Evolutionary conservation across 2,329 filamentous ascomycete species (phyloP).

Genomic region (Colletotrichum spaethianum): DNA sequence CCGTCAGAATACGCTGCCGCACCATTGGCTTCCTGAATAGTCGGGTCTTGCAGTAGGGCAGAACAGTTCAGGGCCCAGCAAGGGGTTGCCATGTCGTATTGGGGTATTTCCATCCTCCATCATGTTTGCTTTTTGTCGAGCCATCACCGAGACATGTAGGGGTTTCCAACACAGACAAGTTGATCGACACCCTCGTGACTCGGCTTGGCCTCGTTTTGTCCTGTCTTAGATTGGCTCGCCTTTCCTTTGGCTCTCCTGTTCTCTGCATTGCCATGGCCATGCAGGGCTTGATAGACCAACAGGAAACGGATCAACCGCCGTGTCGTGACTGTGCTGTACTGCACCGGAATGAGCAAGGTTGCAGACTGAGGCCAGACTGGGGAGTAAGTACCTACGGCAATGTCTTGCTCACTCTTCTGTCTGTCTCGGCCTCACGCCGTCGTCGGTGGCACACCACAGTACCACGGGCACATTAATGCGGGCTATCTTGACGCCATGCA

Average conservation of each 20-base stretch:
- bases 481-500: no score
- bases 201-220: constrained; percentile 21
- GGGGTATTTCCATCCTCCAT: background rate
- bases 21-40: background rate
- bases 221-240: constrained; percentile 20
- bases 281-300: background rate
- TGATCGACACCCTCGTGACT: background rate
- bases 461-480: background rate
- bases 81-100: background rate
- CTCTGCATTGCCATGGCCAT: constrained; percentile 6
- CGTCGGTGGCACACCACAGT: background rate
- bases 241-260: constrained; percentile 6
- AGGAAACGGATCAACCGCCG: background rate
- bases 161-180: background rate
- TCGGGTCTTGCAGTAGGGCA: background rate
- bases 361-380: background rate
- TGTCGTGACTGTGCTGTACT: background rate
- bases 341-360: background rate
- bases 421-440: background rate
- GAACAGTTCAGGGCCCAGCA: background rate
- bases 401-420: background rate
- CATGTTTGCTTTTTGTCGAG: constrained; percentile 19
- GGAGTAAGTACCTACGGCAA: background rate
- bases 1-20: background rate
- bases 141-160: constrained; percentile 1